A percentile compares a stretch with the other conserved stretches of the same genome.
These are phyloP conservation scores for Alnus rubra DNA, from an alignment of 306 rosid genomes.

Conservation along the genomic window DNA sequence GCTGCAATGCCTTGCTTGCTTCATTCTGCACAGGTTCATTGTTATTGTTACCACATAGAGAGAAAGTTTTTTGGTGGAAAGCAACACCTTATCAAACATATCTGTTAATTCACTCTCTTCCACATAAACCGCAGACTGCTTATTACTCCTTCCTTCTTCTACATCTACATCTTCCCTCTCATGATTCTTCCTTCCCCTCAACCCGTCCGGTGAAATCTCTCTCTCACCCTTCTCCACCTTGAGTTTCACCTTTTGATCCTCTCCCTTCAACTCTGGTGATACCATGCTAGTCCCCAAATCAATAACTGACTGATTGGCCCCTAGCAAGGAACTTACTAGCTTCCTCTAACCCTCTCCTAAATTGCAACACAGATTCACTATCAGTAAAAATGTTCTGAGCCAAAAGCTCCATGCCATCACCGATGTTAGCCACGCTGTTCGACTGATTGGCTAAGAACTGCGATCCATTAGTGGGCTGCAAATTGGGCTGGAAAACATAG, in stretches of 20 bases:
- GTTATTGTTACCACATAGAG: not conserved
- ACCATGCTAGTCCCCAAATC: not conserved
- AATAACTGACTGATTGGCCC: not conserved
- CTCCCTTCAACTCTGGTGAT: not conserved
- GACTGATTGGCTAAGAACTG: not conserved
- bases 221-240: constrained; percentile 33
- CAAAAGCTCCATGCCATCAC: not conserved
- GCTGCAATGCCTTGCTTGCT: constrained; percentile 22
- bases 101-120: constrained; percentile 51
- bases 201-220: constrained; percentile 12
- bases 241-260: not conserved
- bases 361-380: not conserved
- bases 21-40: constrained; percentile 13
- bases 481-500: not conserved
- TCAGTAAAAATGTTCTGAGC: not conserved
- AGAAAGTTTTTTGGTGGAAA: constrained; percentile 12
- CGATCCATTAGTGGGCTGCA: not conserved
- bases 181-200: constrained; percentile 50
- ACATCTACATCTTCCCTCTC: constrained; percentile 32
- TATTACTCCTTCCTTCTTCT: constrained; percentile 55
- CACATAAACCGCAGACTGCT: constrained; percentile 38
- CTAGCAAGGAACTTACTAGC: constrained; percentile 14
- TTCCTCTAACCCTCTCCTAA: constrained; percentile 18
- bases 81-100: constrained; percentile 49
- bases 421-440: not conserved